Base-by-base conservation (phyloP, 176 grass and related monocot genomes). In the Carex parvula region DNA sequence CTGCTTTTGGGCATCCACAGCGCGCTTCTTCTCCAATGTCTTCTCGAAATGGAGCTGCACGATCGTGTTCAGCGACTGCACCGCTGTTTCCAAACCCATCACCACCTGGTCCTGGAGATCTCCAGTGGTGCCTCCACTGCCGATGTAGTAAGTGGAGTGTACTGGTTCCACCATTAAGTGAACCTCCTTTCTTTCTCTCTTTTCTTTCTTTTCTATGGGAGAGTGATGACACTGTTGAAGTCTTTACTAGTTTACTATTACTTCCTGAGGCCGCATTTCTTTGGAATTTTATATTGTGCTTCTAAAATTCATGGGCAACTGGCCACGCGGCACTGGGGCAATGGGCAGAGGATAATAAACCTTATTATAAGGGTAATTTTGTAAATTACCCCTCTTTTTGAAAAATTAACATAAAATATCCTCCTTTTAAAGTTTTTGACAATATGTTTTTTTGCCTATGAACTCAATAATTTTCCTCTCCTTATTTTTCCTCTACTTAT, bases 21-120 rank as follows among this genome's bases (percentile, higher is more conserved):
- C 73, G 12, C 95, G 95, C 86, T 98, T 98, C 95, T 91, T 98
- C 89, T 93, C 95, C 64, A 98, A 81, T 10, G 90, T 93, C 89
- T 98, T 98, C 86, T 94, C 95, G 86, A 94, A 92, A 88, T 98
- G 95, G 15, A 98, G 91, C 91, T 98, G 90, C 17, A 98, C 83
- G 60, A 94, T 89, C 5, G 89, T 63, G 68, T 92, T 94, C 66
- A 98, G 92, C 16, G 84, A 79, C 87, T 88, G 89, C 71, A 90
- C 89, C 42, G 91, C 95, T 74, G 91, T 86, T 15, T 90, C 91
- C 57, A 88, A 81, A 15, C 86, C 61, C 15, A 90, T 81, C 65
- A 85, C 82, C 60, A 67, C 79, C 1, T 18, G 13, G 22, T 84
- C 80, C 18, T 67, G 80, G 37, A 67, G 30, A 67, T 83, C 80